Conservation (phyloP, 768 basidiomycete genomes). For the Ramaria rubella region DNA sequence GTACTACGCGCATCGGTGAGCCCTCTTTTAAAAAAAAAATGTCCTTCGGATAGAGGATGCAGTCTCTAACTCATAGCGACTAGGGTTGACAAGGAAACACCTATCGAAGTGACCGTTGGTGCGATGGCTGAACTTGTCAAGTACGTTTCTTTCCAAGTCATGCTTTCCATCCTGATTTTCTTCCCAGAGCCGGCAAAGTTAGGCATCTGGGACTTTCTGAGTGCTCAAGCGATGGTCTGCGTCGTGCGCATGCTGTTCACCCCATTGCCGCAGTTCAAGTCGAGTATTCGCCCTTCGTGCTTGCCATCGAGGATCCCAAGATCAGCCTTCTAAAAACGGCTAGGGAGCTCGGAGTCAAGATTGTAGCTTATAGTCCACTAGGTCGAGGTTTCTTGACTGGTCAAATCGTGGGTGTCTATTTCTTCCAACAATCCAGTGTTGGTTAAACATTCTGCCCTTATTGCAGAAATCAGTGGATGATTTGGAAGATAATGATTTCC, state of each 20-base stretch:
- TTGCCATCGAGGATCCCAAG: slow-evolving; percentile 41
- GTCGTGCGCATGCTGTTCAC: slow-evolving; percentile 45
- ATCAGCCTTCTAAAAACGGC: slow-evolving; percentile 37
- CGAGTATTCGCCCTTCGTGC: slow-evolving; percentile 45
- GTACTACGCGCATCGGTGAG: slow-evolving; percentile 37
- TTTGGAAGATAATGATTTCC: slow-evolving; percentile 35
- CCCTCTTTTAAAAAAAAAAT: too few relatives aligned
- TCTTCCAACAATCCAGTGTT: neutral
- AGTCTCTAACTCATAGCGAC: neutral
- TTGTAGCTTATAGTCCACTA: slow-evolving; percentile 47
- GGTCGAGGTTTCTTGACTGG: slow-evolving; percentile 47
- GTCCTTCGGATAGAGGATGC: neutral
- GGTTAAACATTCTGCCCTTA: neutral
- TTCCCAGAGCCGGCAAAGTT: slow-evolving; percentile 35
- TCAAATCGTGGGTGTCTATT: slow-evolving; percentile 27
- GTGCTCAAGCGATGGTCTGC: slow-evolving; percentile 38
- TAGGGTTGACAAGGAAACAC: neutral
- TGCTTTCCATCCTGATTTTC: neutral
- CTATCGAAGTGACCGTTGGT: slow-evolving; percentile 15
- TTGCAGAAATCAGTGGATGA: slow-evolving; percentile 35
- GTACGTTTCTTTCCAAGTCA: slow-evolving; percentile 18
- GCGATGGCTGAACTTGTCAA: slow-evolving; percentile 25
- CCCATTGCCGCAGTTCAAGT: slow-evolving; percentile 45
- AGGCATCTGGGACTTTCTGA: slow-evolving; percentile 51
- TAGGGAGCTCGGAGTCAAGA: slow-evolving; percentile 43